These are phyloP conservation scores for Termitomyces sp. DNA, from an alignment of 768 basidiomycete species.

Conservation along the genomic window DNA sequence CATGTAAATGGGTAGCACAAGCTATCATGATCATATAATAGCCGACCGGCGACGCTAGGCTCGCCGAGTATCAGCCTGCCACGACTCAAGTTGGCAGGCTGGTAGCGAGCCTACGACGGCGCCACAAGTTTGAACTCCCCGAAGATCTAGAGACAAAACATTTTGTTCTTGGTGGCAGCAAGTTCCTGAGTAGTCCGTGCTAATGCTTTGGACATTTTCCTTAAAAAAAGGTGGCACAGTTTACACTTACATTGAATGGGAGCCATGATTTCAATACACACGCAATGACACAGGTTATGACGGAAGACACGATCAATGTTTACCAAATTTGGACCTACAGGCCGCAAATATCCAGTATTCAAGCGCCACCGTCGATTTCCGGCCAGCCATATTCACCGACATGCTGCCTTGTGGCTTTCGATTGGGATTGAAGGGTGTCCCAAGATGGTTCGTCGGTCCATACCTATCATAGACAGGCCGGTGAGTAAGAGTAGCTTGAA, in stretches of 20 bases:
- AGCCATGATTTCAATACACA: neutral
- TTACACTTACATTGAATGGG: neutral
- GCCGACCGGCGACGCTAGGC: too few species aligned
- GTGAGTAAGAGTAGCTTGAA: neutral
- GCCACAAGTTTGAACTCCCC: too few species aligned
- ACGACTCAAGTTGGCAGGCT: too few species aligned
- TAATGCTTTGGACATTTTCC: too few species aligned
- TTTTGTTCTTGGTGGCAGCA: too few species aligned
- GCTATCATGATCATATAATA: too few species aligned
- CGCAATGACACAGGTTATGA: neutral
- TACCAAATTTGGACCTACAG: neutral
- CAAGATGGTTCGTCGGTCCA: conserved; percentile 29
- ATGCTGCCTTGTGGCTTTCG: conserved; percentile 20
- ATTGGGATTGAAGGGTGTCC: conserved; percentile 21
- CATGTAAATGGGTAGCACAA: too few species aligned
- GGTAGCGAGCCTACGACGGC: too few species aligned
- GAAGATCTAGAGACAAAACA: too few species aligned
- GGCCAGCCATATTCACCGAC: conserved; percentile 25
- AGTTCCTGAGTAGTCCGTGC: too few species aligned
- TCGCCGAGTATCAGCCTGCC: too few species aligned
- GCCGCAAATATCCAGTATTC: neutral
- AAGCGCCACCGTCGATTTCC: conserved; percentile 22
- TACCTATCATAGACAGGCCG: conserved; percentile 11
- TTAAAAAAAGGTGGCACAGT: too few species aligned
- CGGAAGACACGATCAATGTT: neutral